Evolutionary conservation across 352 stramenopile species (phyloP).

Genomic region (Globisporangium spinosum): DNA sequence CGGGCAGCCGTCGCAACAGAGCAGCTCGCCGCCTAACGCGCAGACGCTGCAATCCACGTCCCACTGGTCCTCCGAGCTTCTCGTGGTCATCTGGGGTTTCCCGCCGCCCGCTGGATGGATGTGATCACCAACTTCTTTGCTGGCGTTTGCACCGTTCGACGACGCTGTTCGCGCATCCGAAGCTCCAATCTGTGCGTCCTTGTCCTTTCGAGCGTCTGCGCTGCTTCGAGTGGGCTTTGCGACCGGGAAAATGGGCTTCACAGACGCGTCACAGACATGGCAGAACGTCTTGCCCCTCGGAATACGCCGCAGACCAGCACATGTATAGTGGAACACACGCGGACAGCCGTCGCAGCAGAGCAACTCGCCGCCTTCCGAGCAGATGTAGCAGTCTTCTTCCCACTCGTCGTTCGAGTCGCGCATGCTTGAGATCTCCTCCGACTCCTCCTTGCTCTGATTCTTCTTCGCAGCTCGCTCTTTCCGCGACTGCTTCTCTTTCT

Average conservation of each 20-base stretch:
- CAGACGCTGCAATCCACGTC: slow-evolving; percentile 90
- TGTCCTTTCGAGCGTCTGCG: slow-evolving; percentile 4
- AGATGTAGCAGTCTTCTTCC: slow-evolving; percentile 90
- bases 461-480: slow-evolving; percentile 61
- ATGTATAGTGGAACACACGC: slow-evolving; percentile 89
- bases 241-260: slow-evolving; percentile 62
- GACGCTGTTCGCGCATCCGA: background rate
- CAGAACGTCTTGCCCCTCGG: slow-evolving; percentile 86
- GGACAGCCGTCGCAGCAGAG: slow-evolving; percentile 91
- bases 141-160: background rate
- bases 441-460: slow-evolving; percentile 48
- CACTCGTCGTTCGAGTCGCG: slow-evolving; percentile 74
- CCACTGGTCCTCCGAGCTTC: slow-evolving; percentile 71
- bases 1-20: slow-evolving; percentile 91
- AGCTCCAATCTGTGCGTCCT: slow-evolving; percentile 5
- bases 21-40: slow-evolving; percentile 69
- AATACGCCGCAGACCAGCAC: slow-evolving; percentile 69
- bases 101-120: slow-evolving; percentile 8
- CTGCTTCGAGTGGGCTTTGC: slow-evolving; percentile 13
- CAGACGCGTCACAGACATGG: slow-evolving; percentile 64
- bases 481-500: slow-evolving; percentile 66
- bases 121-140: slow-evolving; percentile 4
- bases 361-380: slow-evolving; percentile 77
- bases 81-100: slow-evolving; percentile 24
- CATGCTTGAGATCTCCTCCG: slow-evolving; percentile 21